phyloP scores from a whole-genome alignment of 441 rosid genomes.

The Daphne laureola region DNA sequence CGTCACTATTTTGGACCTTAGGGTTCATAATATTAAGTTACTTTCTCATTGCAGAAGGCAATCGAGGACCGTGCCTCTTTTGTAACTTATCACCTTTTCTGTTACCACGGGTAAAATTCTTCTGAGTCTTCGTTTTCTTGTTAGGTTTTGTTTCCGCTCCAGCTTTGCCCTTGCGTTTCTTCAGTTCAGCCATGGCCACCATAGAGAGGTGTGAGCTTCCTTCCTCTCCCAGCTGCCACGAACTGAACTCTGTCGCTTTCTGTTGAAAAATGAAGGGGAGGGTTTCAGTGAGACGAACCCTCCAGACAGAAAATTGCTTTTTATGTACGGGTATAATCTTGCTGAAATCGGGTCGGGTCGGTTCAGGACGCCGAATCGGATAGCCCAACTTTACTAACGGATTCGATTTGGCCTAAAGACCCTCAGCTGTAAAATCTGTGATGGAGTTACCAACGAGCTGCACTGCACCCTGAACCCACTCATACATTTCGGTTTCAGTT shows the following conservation, averaged over 20 bases:
- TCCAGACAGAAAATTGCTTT: too few species aligned
- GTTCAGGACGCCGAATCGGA: too few species aligned
- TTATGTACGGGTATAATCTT: too few species aligned
- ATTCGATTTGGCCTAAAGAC: too few species aligned
- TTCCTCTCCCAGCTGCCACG: background rate
- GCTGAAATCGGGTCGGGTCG: too few species aligned
- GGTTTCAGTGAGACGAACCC: background rate
- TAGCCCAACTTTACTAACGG: too few species aligned
- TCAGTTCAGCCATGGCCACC: conserved; percentile 22
- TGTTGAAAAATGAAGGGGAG: background rate
- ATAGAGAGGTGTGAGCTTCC: too few species aligned
- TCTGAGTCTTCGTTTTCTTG: conserved; percentile 16
- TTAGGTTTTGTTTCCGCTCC: conserved; percentile 14
- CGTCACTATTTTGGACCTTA: conserved; percentile 19
- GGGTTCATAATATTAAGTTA: conserved; percentile 33
- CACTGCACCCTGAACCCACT: too few species aligned
- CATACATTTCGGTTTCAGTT: too few species aligned
- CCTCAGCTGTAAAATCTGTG: too few species aligned
- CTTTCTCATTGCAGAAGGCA: conserved; percentile 46
- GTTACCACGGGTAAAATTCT: conserved; percentile 18
- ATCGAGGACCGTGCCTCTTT: conserved; percentile 49
- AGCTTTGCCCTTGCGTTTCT: conserved; percentile 30
- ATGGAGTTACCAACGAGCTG: too few species aligned
- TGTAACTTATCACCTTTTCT: conserved; percentile 7
- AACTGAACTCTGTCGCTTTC: background rate